Base-by-base conservation (phyloP, 2,329 filamentous ascomycete genomes). In the Penicillium sp. region DNA sequence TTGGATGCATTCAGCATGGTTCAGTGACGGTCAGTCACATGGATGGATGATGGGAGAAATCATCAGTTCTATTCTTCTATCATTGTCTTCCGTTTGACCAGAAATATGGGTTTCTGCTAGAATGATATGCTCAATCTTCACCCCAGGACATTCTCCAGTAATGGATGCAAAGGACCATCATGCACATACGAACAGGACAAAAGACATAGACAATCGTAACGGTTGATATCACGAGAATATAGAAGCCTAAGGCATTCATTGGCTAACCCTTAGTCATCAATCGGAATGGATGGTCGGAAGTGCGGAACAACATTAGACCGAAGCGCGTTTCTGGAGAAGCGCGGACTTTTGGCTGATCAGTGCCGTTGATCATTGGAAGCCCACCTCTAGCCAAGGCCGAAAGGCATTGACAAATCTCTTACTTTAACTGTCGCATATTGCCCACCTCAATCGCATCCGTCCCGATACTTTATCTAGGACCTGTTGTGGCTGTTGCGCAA, bases 311-410 rank as follows among this genome's bases (percentile, higher is more conserved):
- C 29, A 3, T 11, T 33, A 14, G 16, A 39, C 58, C 59, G 57
- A 19, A 54, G 56, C 57, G 57, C 61, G 53, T 64, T 77, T 31
- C 65, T 48, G 49, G 48, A 51, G 50, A 51, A 52, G 59, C 59
- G 57, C 59, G 59, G 56, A 60, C 58, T 60, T 59, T 60, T 58
- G 58, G 59, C 51, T 60, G 57, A 60, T 61, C 56, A 52, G 46
- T 47, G 46, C 51, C 46, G 56, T 53, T 60, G 51, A 61, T 59
- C 57, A 61, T 59, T 56, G 46, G 54, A 59, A 61, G 49, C 35
- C 33, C 50, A 55, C 43, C 50, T 53, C 39, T 45, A 54, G 58
- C 54, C 45, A 56, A 46, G 55, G 49, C 58, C 41, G 47, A 39
- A 48, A 59, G 51, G 53, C 47, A 61, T 61, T 60, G 54, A 49